Conservation (phyloP, 768 basidiomycete species). For the Lactifluus pinguis region DNA sequence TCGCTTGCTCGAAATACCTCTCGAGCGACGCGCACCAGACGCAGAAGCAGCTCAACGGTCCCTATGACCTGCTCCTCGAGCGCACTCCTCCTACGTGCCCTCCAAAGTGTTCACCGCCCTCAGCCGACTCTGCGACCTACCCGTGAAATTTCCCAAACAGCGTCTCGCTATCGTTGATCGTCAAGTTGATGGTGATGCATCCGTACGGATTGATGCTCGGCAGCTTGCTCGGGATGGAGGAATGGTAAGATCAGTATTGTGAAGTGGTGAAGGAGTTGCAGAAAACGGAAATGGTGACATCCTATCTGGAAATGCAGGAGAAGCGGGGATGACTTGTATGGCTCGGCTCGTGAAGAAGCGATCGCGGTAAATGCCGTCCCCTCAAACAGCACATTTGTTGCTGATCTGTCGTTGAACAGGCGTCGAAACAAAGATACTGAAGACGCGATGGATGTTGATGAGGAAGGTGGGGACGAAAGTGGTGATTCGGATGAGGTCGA, state of each 20-base stretch:
- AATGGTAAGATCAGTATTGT: slow-evolving; percentile 69
- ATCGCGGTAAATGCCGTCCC: slow-evolving; percentile 22
- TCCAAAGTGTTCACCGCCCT: too few species aligned
- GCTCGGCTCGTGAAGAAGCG: slow-evolving; percentile 22
- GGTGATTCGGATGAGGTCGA: slow-evolving; percentile 33
- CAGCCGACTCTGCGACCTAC: too few species aligned
- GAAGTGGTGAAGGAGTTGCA: slow-evolving; percentile 53
- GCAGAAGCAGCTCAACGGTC: too few species aligned
- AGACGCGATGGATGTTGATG: slow-evolving; percentile 55
- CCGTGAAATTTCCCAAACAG: too few species aligned
- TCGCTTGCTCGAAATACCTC: too few species aligned
- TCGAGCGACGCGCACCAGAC: too few species aligned
- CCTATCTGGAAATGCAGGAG: slow-evolving; percentile 32
- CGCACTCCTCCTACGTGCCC: too few species aligned
- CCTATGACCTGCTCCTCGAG: too few species aligned
- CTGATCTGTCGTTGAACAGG: neutral
- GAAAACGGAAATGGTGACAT: slow-evolving; percentile 60
- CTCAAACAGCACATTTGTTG: neutral
- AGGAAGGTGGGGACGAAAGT: too few species aligned
- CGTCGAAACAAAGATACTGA: slow-evolving; percentile 20
- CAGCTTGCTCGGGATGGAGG: slow-evolving; percentile 54
- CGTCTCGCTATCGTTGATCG: too few species aligned
- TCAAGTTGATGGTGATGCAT: slow-evolving; percentile 60
- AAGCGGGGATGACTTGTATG: slow-evolving; percentile 20
- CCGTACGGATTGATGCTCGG: too few species aligned